These are phyloP conservation scores for Globisporangium ultimum DNA, from an alignment of 352 stramenopile genomes.

Conservation along the genomic window DNA sequence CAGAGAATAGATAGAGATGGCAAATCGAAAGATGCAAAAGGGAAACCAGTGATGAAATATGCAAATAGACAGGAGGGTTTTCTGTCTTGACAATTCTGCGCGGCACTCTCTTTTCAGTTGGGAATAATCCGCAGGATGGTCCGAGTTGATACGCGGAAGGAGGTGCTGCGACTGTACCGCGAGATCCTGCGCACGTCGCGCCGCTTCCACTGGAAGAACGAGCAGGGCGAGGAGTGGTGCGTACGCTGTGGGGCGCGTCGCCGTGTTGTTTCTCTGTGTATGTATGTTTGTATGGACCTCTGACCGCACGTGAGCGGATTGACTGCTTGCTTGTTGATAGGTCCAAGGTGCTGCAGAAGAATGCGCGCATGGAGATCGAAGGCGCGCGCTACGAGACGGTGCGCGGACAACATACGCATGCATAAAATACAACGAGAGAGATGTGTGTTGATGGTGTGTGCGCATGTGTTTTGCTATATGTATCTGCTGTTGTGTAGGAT, in stretches of 20 bases:
- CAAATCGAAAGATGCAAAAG: too few species aligned
- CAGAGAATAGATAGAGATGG: too few species aligned
- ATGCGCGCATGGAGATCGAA: conserved; percentile 81
- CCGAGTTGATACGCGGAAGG: conserved; percentile 61
- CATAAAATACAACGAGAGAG: too few species aligned
- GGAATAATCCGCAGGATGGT: conserved; percentile 4
- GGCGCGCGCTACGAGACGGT: conserved; percentile 71
- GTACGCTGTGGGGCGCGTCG: neutral
- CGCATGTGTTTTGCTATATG: neutral
- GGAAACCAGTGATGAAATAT: too few species aligned
- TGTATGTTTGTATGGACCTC: too few species aligned
- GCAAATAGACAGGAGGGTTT: neutral
- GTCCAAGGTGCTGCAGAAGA: conserved; percentile 60
- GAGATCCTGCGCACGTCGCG: conserved; percentile 75
- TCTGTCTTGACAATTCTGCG: neutral
- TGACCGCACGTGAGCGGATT: neutral
- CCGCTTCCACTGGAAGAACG: conserved; percentile 72
- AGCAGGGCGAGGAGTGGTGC: conserved; percentile 67
- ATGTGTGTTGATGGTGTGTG: conserved; percentile 1
- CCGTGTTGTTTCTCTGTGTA: neutral
- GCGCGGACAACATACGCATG: neutral
- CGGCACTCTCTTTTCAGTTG: neutral
- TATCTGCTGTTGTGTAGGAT: conserved; percentile 28
- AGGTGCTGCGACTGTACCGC: conserved; percentile 79
- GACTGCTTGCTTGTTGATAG: conserved; percentile 10